Percentiles rank a stretch among this genome's conserved stretches.
These are phyloP conservation scores for Flueggea neowawraea DNA, from an alignment of 441 rosid species.

Conservation along the genomic window DNA sequence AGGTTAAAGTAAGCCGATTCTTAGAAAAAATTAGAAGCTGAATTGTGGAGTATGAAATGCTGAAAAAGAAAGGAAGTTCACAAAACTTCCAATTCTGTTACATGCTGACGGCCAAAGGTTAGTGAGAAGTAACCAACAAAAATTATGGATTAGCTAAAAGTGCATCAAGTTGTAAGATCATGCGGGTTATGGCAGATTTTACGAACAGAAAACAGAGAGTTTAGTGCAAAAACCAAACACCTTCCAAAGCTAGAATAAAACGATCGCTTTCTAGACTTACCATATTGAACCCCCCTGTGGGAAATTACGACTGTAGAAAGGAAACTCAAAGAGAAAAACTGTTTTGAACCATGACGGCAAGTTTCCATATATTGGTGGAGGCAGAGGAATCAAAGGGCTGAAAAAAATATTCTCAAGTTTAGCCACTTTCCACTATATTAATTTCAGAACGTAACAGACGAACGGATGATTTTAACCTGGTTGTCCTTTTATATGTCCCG, in stretches of 20 bases:
- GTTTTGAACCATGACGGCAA: slow-evolving; percentile 76
- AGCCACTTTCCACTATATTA: slow-evolving; percentile 5
- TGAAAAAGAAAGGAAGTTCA: neutral
- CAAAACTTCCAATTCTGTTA: neutral
- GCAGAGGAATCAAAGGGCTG: slow-evolving; percentile 89
- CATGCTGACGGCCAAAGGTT: no score
- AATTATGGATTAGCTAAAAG: no score
- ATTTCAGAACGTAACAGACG: neutral
- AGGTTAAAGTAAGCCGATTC: no score
- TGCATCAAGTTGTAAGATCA: no score
- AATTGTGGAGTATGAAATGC: no score
- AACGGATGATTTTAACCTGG: slow-evolving; percentile 43
- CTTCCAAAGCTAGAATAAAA: no score
- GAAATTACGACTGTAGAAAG: slow-evolving; percentile 66
- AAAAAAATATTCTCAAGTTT: slow-evolving; percentile 15
- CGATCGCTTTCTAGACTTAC: slow-evolving; percentile 36
- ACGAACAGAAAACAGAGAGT: no score
- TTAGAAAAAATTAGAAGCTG: no score
- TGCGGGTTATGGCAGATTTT: no score
- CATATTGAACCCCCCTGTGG: slow-evolving; percentile 55
- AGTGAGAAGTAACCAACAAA: no score
- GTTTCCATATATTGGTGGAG: slow-evolving; percentile 52
- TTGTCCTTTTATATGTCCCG: slow-evolving; percentile 63
- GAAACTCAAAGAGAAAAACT: slow-evolving; percentile 65
- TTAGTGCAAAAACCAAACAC: no score